Percentiles rank a stretch among this genome's conserved stretches.
Evolutionary conservation across 2,329 filamentous ascomycete genomes (phyloP).

Genomic region (Albifimbria verrucaria): DNA sequence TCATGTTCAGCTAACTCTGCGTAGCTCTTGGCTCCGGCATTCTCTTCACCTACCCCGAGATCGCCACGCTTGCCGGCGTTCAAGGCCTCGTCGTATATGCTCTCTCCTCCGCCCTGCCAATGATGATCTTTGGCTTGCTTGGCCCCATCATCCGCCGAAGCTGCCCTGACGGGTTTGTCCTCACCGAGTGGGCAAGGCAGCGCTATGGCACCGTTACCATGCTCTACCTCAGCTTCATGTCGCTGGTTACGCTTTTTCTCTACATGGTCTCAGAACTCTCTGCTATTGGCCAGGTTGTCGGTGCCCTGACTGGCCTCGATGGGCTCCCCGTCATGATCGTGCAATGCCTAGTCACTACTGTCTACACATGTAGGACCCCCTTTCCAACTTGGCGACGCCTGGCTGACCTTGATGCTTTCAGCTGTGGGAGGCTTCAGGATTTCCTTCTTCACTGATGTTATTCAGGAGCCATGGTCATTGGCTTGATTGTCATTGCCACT

Average conservation of each 20-base stretch:
- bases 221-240: conserved; percentile 73
- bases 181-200: conserved; percentile 81
- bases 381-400: fast-evolving
- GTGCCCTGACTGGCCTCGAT: conserved; percentile 69
- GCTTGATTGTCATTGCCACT: conserved; percentile 70
- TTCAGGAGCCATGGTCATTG: conserved; percentile 77
- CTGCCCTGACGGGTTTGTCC: conserved; percentile 78
- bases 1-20: conserved; percentile 38
- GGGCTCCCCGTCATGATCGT: conserved; percentile 75
- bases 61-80: conserved; percentile 74
- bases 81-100: conserved; percentile 78
- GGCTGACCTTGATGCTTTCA: conserved; percentile 26
- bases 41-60: conserved; percentile 77
- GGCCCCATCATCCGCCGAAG: conserved; percentile 76
- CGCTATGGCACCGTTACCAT: conserved; percentile 68
- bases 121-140: conserved; percentile 70
- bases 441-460: conserved; percentile 79
- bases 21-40: conserved; percentile 80
- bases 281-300: conserved; percentile 75
- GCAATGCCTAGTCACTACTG: conserved; percentile 72
- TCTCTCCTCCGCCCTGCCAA: conserved; percentile 66
- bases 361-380: conserved; percentile 68
- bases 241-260: conserved; percentile 75
- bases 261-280: conserved; percentile 87
- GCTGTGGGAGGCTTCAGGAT: conserved; percentile 79